These are phyloP conservation scores for Lentinus tigrinus DNA, from an alignment of 768 basidiomycete genomes.

Conservation along the genomic window DNA sequence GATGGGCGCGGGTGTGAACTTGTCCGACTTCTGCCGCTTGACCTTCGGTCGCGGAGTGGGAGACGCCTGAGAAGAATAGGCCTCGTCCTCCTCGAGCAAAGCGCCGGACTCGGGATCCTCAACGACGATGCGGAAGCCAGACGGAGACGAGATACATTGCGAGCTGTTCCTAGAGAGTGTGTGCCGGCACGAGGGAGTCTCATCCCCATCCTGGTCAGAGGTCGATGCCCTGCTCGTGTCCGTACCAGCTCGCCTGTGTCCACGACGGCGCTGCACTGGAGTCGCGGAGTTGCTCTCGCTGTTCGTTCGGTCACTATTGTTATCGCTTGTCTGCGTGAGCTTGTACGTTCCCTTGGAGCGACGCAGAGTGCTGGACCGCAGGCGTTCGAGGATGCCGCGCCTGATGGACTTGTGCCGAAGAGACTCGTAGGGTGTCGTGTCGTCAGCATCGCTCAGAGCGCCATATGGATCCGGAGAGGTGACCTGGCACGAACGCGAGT, in stretches of 20 bases:
- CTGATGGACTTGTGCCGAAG: constrained; percentile 52
- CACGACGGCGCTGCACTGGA: neutral
- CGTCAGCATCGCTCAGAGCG: constrained; percentile 24
- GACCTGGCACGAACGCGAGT: neutral
- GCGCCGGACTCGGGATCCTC: constrained; percentile 32
- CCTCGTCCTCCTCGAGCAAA: constrained; percentile 5
- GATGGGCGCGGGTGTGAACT: constrained; percentile 40
- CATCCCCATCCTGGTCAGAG: neutral
- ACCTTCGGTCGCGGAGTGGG: constrained; percentile 4
- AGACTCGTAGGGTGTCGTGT: constrained; percentile 41
- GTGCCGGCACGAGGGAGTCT: constrained; percentile 20
- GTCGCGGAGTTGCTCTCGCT: neutral
- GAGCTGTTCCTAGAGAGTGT: constrained; percentile 2
- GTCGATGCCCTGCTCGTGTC: neutral
- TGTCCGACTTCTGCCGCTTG: constrained; percentile 28
- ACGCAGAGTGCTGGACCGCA: constrained; percentile 31
- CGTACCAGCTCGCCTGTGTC: constrained; percentile 8
- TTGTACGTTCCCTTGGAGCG: constrained; percentile 19
- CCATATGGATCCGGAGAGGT: constrained; percentile 19
- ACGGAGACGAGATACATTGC: constrained; percentile 22
- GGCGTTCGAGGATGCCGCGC: constrained; percentile 46
- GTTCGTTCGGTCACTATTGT: neutral
- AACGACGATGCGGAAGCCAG: constrained; percentile 44
- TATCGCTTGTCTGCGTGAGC: neutral
- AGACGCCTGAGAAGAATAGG: constrained; percentile 7